Conservation (phyloP, 2,329 filamentous ascomycete species). For the Colletotrichum eleusines region DNA sequence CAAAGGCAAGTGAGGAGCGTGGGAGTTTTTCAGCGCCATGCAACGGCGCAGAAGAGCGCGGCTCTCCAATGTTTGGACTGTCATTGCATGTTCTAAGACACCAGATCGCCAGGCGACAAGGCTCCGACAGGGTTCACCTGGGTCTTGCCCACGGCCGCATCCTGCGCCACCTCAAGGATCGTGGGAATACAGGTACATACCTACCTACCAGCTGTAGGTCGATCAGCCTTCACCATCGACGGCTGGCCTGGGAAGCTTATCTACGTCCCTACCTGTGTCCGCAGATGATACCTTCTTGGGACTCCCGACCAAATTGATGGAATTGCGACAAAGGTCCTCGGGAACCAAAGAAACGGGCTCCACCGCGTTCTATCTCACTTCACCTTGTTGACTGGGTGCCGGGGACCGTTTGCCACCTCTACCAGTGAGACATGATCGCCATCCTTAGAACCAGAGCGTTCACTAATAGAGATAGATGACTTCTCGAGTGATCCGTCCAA, state of each 20-base stretch:
- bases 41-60: conserved; percentile 4
- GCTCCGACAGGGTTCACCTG: conserved; percentile 8
- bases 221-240: background rate
- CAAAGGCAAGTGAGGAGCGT: background rate
- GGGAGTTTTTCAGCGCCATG: background rate
- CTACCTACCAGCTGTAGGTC: background rate
- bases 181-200: background rate
- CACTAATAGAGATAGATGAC: conserved; percentile 4
- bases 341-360: background rate
- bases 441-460: conserved; percentile 4
- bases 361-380: background rate
- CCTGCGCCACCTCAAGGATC: conserved; percentile 9
- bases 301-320: background rate
- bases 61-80: conserved; percentile 20
- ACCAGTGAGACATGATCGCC: conserved; percentile 4
- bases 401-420: background rate
- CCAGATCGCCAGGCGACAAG: conserved; percentile 16
- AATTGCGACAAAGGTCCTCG: background rate
- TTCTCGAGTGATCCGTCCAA: conserved; percentile 5
- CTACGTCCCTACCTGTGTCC: too few relatives aligned
- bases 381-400: background rate
- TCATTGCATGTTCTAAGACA: conserved; percentile 36
- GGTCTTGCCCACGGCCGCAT: background rate
- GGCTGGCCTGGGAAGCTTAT: background rate
- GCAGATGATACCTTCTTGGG: background rate